Percentiles rank a stretch among this genome's conserved stretches.
phyloP scores from a whole-genome alignment of 2,329 filamentous ascomycete species.

The Podosphaera fusca region DNA sequence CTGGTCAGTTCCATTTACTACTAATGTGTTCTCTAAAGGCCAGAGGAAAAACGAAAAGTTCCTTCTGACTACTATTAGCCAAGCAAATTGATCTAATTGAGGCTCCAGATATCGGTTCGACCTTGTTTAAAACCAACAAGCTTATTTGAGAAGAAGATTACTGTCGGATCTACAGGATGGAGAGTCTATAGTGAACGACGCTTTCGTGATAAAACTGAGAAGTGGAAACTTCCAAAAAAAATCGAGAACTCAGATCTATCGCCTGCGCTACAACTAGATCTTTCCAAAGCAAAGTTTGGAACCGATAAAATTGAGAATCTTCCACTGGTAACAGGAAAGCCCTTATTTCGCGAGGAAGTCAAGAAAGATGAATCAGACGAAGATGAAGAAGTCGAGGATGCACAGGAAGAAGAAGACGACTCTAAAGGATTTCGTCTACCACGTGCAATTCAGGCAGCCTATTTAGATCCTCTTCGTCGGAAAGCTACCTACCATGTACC shows the following conservation, averaged over 20 bases:
- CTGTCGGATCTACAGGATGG: neutral
- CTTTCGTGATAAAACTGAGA: neutral
- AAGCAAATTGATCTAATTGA: neutral
- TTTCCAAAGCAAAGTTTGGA: neutral
- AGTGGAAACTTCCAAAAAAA: neutral
- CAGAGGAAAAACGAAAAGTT: neutral
- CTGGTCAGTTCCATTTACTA: neutral
- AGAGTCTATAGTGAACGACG: neutral
- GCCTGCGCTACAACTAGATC: neutral
- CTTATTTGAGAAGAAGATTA: neutral
- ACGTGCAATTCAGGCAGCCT: slow-evolving; percentile 62
- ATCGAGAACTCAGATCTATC: neutral
- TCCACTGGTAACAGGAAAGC: neutral
- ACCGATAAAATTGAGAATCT: neutral
- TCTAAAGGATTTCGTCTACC: slow-evolving; percentile 29
- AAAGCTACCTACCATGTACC: slow-evolving; percentile 54
- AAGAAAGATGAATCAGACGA: neutral
- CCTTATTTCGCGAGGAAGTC: neutral
- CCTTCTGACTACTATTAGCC: neutral
- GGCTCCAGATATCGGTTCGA: neutral
- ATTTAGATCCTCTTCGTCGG: slow-evolving; percentile 63
- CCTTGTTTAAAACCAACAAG: neutral
- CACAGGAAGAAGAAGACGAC: neutral
- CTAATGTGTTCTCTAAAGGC: neutral
- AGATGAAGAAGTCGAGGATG: neutral